phyloP scores from a whole-genome alignment of 495 filamentous ascomycete genomes.

The Neurospora africana region DNA sequence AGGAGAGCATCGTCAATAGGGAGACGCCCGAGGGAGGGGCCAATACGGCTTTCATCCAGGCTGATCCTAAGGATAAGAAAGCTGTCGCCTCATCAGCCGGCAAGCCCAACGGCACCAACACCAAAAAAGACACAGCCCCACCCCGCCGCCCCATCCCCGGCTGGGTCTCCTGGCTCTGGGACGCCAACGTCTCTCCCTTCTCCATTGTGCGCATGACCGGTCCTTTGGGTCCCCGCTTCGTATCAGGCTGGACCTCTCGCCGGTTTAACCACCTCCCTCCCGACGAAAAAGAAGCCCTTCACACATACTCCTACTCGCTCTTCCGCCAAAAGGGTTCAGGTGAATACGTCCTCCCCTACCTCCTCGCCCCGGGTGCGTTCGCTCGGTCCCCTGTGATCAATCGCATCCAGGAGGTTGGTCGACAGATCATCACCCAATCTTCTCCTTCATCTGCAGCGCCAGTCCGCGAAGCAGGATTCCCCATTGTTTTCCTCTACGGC shows the following conservation, averaged over 20 bases:
- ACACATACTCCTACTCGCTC: slow-evolving; percentile 89
- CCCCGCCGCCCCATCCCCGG: slow-evolving; percentile 55
- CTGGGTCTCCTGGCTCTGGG: slow-evolving; percentile 90
- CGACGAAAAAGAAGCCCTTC: slow-evolving; percentile 73
- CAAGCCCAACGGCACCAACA: not conserved
- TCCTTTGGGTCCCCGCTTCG: slow-evolving; percentile 82
- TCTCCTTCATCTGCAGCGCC: not conserved
- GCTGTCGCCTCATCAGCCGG: slow-evolving; percentile 4
- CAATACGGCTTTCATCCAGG: slow-evolving; percentile 8
- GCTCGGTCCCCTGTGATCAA: slow-evolving; percentile 81
- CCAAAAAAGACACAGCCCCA: slow-evolving; percentile 10
- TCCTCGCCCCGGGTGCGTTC: slow-evolving; percentile 87
- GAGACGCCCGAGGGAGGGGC: slow-evolving; percentile 7
- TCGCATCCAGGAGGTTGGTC: slow-evolving; percentile 75
- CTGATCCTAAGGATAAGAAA: slow-evolving; percentile 14
- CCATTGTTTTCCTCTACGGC: slow-evolving; percentile 88
- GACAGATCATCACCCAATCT: slow-evolving; percentile 36
- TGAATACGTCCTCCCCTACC: slow-evolving; percentile 87
- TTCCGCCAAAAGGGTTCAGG: slow-evolving; percentile 88
- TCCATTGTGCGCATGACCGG: slow-evolving; percentile 79
- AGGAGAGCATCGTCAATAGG: slow-evolving; percentile 43
- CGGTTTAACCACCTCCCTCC: slow-evolving; percentile 79
- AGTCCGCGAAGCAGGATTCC: slow-evolving; percentile 58
- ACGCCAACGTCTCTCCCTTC: slow-evolving; percentile 94
- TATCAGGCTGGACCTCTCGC: slow-evolving; percentile 89